Evolutionary conservation across 2,329 filamentous ascomycete genomes (phyloP).

Genomic region (Westerdykella ornata): DNA sequence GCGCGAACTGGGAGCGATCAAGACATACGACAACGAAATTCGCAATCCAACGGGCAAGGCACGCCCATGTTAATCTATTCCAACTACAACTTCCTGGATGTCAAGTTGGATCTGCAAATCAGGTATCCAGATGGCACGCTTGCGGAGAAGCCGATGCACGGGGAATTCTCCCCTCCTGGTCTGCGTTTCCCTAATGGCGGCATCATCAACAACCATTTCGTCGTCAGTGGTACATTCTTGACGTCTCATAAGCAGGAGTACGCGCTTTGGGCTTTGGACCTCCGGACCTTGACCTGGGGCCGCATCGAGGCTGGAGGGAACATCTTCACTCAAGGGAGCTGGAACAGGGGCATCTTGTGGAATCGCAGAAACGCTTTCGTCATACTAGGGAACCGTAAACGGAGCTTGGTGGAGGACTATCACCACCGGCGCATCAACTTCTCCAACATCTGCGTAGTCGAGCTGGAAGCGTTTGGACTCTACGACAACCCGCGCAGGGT

Average conservation of each 20-base stretch:
- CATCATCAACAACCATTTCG: conserved; percentile 91
- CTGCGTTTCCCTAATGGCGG: conserved; percentile 93
- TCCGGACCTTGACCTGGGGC: conserved; percentile 84
- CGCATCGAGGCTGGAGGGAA: conserved; percentile 88
- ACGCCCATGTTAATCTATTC: conserved; percentile 91
- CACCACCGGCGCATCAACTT: conserved; percentile 98
- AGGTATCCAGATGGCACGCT: conserved; percentile 76
- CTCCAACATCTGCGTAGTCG: conserved; percentile 91
- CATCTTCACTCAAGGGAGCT: conserved; percentile 94
- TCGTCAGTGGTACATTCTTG: conserved; percentile 93
- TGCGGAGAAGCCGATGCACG: conserved; percentile 82
- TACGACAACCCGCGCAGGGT: conserved; percentile 88
- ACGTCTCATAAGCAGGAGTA: conserved; percentile 98
- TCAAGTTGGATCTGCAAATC: conserved; percentile 90
- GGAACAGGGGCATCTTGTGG: conserved; percentile 95
- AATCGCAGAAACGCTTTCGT: conserved; percentile 90
- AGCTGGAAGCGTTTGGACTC: conserved; percentile 92
- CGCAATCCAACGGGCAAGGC: conserved; percentile 36
- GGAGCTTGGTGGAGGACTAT: conserved; percentile 93
- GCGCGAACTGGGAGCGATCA: conserved; percentile 31
- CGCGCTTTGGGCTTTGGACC: conserved; percentile 87
- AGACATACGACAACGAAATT: conserved; percentile 29
- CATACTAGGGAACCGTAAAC: conserved; percentile 85
- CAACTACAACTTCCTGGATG: conserved; percentile 97
- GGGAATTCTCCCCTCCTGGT: conserved; percentile 79